These are phyloP conservation scores for Cutaneotrichosporon sp. DNA, from an alignment of 1,284 basidiomycete genomes.

Conservation along the genomic window DNA sequence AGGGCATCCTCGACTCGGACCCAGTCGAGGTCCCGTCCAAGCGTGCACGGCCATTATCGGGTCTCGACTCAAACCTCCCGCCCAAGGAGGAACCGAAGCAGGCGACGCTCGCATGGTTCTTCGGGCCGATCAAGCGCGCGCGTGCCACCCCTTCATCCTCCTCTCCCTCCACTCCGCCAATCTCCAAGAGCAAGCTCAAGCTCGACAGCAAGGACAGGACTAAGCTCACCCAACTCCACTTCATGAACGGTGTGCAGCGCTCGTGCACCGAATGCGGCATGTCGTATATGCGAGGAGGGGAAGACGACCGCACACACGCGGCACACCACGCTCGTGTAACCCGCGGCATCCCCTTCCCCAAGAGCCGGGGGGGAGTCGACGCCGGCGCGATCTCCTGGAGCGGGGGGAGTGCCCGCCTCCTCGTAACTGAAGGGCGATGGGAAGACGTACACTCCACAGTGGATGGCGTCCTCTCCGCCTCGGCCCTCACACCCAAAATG, in stretches of 20 bases:
- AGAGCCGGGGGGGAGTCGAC: neutral
- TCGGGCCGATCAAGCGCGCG: conserved; percentile 1
- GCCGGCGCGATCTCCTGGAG: neutral
- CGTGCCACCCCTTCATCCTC: neutral
- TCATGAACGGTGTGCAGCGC: conserved; percentile 38
- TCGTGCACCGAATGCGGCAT: conserved; percentile 53
- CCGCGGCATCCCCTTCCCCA: conserved; percentile 51
- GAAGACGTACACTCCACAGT: conserved; percentile 50
- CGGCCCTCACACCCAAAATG: conserved; percentile 45
- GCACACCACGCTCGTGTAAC: conserved; percentile 52
- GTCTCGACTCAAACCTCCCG: conserved; percentile 1
- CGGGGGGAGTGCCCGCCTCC: conserved; percentile 16
- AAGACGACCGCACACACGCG: conserved; percentile 50
- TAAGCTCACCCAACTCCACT: conserved; percentile 38
- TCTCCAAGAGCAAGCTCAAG: neutral
- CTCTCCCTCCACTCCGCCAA: conserved; percentile 19
- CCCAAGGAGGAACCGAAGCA: neutral
- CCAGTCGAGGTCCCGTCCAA: conserved; percentile 2
- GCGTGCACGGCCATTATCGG: conserved; percentile 3
- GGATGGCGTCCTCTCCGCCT: conserved; percentile 53
- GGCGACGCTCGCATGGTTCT: conserved; percentile 11
- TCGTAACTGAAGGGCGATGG: conserved; percentile 36
- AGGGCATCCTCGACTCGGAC: conserved; percentile 10
- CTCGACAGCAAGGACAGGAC: neutral
- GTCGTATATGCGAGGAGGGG: conserved; percentile 53